phyloP scores from a whole-genome alignment of 441 rosid species.

The Omphalea diandra region DNA sequence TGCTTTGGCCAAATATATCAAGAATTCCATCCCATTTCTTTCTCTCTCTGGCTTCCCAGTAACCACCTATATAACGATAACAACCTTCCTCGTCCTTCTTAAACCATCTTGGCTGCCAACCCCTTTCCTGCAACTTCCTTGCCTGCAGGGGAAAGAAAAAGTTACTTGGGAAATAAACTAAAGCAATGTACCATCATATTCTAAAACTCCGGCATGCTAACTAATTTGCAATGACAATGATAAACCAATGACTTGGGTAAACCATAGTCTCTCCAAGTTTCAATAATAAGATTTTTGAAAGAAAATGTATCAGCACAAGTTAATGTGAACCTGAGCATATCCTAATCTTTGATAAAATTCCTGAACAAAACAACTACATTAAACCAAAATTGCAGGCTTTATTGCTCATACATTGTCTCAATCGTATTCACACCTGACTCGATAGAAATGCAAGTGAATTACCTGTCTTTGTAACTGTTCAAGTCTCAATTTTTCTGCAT shows the following conservation, averaged over 20 bases:
- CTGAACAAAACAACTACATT: no score
- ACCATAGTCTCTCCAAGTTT: background rate
- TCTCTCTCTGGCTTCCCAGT: constrained; percentile 90
- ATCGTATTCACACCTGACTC: background rate
- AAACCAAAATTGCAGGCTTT: no score
- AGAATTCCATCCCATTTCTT: constrained; percentile 63
- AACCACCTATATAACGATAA: constrained; percentile 71
- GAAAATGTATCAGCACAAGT: no score
- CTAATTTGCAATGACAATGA: no score
- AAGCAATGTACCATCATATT: background rate
- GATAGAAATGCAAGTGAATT: constrained; percentile 20
- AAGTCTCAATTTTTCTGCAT: constrained; percentile 89
- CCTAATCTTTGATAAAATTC: background rate
- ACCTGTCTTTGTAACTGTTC: constrained; percentile 99
- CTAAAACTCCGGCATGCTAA: no score
- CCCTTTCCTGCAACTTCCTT: constrained; percentile 92
- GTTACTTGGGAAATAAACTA: background rate
- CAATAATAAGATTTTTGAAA: background rate
- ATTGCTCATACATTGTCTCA: background rate
- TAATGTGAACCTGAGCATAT: background rate
- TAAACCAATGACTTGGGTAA: background rate
- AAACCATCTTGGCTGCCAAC: constrained; percentile 98
- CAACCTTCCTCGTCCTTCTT: constrained; percentile 78
- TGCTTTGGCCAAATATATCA: constrained; percentile 67
- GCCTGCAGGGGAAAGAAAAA: constrained; percentile 47